Percentiles rank a stretch among this genome's conserved stretches.
Conservation (phyloP, 129 eudicot species). For the Flaveria brownii region DNA sequence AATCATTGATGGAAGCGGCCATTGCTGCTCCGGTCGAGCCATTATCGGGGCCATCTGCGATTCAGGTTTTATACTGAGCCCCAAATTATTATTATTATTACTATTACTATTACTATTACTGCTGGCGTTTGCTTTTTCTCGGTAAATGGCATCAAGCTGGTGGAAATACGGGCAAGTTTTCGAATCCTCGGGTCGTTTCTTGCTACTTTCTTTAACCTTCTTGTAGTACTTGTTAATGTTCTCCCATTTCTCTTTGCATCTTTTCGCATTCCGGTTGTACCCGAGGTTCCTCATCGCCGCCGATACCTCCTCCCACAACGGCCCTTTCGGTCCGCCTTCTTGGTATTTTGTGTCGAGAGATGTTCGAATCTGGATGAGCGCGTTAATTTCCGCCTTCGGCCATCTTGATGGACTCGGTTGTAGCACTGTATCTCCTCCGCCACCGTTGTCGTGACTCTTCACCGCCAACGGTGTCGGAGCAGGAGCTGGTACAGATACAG, state of each 20-base stretch:
- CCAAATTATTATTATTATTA: not conserved
- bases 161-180: constrained; percentile 94
- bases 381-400: constrained; percentile 87
- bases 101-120: not conserved
- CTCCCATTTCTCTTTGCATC: constrained; percentile 98
- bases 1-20: constrained; percentile 50
- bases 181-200: constrained; percentile 85
- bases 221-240: constrained; percentile 94
- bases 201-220: constrained; percentile 94
- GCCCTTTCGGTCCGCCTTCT: constrained; percentile 90
- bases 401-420: constrained; percentile 77
- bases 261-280: constrained; percentile 72
- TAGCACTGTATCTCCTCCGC: constrained; percentile 34
- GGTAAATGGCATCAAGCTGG: constrained; percentile 83
- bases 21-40: constrained; percentile 82
- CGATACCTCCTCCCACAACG: constrained; percentile 93
- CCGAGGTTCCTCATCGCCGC: constrained; percentile 65
- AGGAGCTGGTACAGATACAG: constrained; percentile 21
- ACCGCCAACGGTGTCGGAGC: constrained; percentile 21
- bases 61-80: constrained; percentile 37
- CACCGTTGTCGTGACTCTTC: constrained; percentile 38
- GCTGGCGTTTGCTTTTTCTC: constrained; percentile 44
- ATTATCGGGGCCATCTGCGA: constrained; percentile 54
- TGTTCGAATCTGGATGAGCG: constrained; percentile 68
- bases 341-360: constrained; percentile 73